phyloP scores from a whole-genome alignment of 306 rosid genomes.

The Glycine soja region DNA sequence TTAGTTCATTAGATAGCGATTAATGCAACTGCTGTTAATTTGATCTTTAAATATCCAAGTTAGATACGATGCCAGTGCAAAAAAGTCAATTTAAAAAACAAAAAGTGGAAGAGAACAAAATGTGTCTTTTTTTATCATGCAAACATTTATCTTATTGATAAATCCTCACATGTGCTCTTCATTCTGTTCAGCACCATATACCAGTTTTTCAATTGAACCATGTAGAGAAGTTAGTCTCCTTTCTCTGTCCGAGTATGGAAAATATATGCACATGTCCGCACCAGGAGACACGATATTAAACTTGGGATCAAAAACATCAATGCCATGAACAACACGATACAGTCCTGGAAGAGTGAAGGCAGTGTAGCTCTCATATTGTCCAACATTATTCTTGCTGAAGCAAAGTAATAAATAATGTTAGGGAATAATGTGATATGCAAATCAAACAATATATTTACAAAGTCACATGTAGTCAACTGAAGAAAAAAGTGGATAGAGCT shows the following conservation, averaged over 20 bases:
- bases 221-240: slow-evolving; percentile 74
- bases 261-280: slow-evolving; percentile 71
- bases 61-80: not conserved
- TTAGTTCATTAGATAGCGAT: no score
- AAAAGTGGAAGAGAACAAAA: not conserved
- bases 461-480: not conserved
- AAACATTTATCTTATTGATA: not conserved
- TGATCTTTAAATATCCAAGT: not conserved
- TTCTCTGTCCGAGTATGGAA: slow-evolving; percentile 65
- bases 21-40: not conserved
- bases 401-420: slow-evolving; percentile 32
- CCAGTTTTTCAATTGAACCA: slow-evolving; percentile 62
- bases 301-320: slow-evolving; percentile 82
- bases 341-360: slow-evolving; percentile 77
- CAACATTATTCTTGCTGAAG: slow-evolving; percentile 73
- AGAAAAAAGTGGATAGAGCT: not conserved
- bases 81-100: not conserved
- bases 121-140: not conserved
- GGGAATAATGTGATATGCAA: slow-evolving; percentile 6
- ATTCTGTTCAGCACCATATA: slow-evolving; percentile 71
- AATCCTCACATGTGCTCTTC: slow-evolving; percentile 71
- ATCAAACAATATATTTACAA: slow-evolving; percentile 17
- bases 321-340: slow-evolving; percentile 78
- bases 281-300: slow-evolving; percentile 88
- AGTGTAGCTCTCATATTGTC: slow-evolving; percentile 84